phyloP scores from a whole-genome alignment of 2,329 filamentous ascomycete genomes.

The Colletotrichum incanum region DNA sequence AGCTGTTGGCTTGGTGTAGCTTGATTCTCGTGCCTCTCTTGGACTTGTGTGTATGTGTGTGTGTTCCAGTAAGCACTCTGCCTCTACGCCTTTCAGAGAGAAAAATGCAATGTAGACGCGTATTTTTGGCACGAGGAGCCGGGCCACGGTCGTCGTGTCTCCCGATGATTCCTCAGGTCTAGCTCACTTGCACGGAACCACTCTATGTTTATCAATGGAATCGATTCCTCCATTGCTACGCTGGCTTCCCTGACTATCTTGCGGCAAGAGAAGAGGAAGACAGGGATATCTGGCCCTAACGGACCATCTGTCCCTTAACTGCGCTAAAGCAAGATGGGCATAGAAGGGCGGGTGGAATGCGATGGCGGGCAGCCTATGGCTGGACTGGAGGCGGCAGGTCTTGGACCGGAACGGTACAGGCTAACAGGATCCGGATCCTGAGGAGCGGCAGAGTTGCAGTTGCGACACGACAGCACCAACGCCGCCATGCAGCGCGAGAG shows the following conservation, averaged over 20 bases:
- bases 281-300: conserved; percentile 18
- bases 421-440: conserved; percentile 37
- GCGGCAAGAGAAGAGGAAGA: not conserved
- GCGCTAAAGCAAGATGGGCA: conserved; percentile 19
- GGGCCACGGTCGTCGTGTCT: conserved; percentile 9
- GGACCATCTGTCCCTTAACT: conserved; percentile 17
- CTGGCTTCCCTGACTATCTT: not conserved
- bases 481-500: not conserved
- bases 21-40: not conserved
- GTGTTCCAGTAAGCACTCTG: not conserved
- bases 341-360: conserved; percentile 16
- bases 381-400: conserved; percentile 15
- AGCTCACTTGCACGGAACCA: not conserved
- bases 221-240: not conserved
- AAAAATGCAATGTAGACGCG: not conserved
- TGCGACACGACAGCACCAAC: not conserved
- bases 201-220: conserved; percentile 14
- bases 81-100: not conserved
- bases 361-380: conserved; percentile 19
- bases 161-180: conserved; percentile 27
- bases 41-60: not conserved
- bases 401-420: conserved; percentile 31
- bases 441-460: conserved; percentile 37
- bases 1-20: conserved; percentile 7
- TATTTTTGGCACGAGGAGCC: not conserved